A percentile compares a stretch with the other conserved stretches of the same genome.
Evolutionary conservation across 345 rosid genomes (phyloP).

Genomic region (Eucalyptus curtisii): DNA sequence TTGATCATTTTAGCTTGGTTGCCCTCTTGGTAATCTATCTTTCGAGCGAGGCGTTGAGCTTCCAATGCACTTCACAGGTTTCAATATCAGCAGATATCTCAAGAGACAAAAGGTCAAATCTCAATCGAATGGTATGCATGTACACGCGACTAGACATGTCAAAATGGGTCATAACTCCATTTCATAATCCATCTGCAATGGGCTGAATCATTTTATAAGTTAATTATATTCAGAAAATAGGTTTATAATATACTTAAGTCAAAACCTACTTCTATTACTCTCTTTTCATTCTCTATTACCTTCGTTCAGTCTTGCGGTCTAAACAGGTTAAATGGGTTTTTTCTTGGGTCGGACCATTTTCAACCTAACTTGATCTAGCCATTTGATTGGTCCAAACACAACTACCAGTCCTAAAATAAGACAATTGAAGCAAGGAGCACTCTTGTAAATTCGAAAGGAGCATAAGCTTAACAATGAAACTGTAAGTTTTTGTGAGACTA

Average conservation of each 20-base stretch:
- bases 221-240: fast-evolving
- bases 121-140: neutral
- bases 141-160: neutral
- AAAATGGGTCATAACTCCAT: no score
- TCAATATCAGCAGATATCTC: fast-evolving
- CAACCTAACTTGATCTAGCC: fast-evolving
- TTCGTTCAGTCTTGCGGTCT: fast-evolving
- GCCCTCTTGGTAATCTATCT: neutral
- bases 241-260: no score
- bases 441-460: neutral
- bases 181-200: no score
- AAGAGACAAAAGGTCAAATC: neutral
- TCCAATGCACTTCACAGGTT: neutral
- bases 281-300: no score
- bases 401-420: neutral
- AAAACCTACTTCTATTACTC: no score
- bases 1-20: neutral
- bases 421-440: neutral
- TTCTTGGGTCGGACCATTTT: no score
- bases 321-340: no score
- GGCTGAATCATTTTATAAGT: no score
- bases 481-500: no score
- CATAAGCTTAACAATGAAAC: neutral
- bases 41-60: fast-evolving
- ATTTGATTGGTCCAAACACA: no score